phyloP scores from a whole-genome alignment of 768 basidiomycete species.

The Russula sp. region DNA sequence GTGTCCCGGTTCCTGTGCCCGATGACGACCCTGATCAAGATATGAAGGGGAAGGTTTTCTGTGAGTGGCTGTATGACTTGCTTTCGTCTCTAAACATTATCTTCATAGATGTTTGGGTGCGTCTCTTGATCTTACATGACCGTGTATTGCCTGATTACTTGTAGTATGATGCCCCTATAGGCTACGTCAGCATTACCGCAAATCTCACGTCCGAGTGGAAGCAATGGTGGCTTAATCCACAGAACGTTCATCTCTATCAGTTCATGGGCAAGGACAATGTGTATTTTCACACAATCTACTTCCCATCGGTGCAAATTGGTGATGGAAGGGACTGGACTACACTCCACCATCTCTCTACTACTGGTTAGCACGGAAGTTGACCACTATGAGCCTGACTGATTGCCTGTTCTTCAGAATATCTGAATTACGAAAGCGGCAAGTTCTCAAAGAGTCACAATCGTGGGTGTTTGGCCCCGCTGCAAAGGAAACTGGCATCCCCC shows the following conservation, averaged over 20 bases:
- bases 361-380: conserved; percentile 55
- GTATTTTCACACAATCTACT: conserved; percentile 97
- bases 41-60: conserved; percentile 94
- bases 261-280: conserved; percentile 99
- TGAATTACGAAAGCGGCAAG: conserved; percentile 98
- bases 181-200: conserved; percentile 96
- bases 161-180: conserved; percentile 95
- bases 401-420: conserved; percentile 60
- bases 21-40: conserved; percentile 73
- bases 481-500: conserved; percentile 90
- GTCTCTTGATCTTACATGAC: conserved; percentile 35
- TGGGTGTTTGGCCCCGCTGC: conserved; percentile 94
- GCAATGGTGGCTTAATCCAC: conserved; percentile 93
- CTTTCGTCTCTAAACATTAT: conserved; percentile 5
- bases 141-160: not conserved
- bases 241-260: conserved; percentile 89
- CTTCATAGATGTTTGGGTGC: conserved; percentile 83
- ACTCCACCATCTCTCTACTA: conserved; percentile 91
- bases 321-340: conserved; percentile 92
- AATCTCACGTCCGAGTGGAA: conserved; percentile 94
- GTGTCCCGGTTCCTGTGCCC: conserved; percentile 80
- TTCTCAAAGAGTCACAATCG: conserved; percentile 97
- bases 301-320: conserved; percentile 84
- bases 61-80: conserved; percentile 48
- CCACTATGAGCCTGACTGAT: not conserved